Conservation (phyloP, 371 early-diverging fungal species). For the Spraguea lophii region DNA sequence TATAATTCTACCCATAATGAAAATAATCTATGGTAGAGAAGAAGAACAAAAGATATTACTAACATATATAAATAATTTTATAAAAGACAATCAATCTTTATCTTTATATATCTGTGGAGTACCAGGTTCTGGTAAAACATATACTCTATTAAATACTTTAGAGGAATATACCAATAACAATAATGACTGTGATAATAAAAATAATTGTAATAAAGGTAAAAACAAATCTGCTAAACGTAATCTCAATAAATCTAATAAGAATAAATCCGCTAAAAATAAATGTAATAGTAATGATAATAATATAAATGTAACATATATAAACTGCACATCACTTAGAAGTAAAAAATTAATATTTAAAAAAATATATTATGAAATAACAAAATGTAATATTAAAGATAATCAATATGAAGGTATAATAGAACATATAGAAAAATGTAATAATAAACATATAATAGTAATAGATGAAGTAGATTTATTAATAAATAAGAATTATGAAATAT, state of each 20-base stretch:
- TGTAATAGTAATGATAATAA: neutral
- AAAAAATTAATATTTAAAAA: slow-evolving; percentile 21
- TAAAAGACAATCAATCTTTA: too few relatives aligned
- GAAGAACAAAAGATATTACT: too few relatives aligned
- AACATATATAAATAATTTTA: too few relatives aligned
- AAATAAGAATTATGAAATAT: slow-evolving; percentile 21
- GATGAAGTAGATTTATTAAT: slow-evolving; percentile 45
- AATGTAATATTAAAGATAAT: neutral
- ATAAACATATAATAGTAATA: slow-evolving; percentile 30
- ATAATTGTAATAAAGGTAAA: too few relatives aligned
- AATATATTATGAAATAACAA: slow-evolving; percentile 12
- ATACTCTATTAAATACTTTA: slow-evolving; percentile 25
- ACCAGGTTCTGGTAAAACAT: slow-evolving; percentile 45
- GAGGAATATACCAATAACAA: slow-evolving; percentile 18
- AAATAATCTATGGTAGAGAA: too few relatives aligned
- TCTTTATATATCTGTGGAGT: slow-evolving; percentile 44
- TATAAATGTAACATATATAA: neutral
- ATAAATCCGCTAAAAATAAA: too few relatives aligned
- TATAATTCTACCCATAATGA: too few relatives aligned
- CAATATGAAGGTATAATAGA: neutral
- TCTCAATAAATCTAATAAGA: slow-evolving; percentile 2
- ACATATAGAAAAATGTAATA: slow-evolving; percentile 15
- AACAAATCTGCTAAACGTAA: slow-evolving; percentile 5
- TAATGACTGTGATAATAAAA: too few relatives aligned
- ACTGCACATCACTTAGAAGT: slow-evolving; percentile 12